Base-by-base conservation (phyloP, 805 yeast species). In the Saccharomyces mikatae region DNA sequence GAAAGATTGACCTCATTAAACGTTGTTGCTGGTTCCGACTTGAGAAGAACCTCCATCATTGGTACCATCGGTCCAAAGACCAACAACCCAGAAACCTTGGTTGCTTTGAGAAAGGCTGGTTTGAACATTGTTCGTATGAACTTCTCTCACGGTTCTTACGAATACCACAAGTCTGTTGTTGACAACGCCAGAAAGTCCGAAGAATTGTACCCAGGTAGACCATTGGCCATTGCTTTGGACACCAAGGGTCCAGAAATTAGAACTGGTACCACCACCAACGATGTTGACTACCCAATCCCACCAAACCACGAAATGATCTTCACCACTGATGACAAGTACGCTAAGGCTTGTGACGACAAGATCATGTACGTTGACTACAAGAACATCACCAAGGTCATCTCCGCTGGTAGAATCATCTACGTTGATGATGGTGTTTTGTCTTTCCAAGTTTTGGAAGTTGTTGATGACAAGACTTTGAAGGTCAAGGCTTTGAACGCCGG, bases 241-340 rank as follows among this genome's bases (percentile, higher is more conserved):
- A 94, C 98, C 74, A 94, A 94, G 83, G 99, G 99, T 66, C 99
- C 99, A 60, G 99, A 94, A 79, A 94, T 94, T 79, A 89, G 99
- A 83, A 92, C 99, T 56, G 99, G 99, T 76, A 84, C 90, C 74
- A 94, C 99, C 66, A 73, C 76, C 60, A 88, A 80, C 68, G 87
- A 82, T 56, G 74, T 76, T 58, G 99, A 94, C 72, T 89, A 76
- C 76, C 86, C 96, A 69, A 87, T 94, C 68, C 75, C 80, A 48
- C 80, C 94, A 58, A 84, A 83, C 76, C 96, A 89, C 75, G 92
- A 86, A 74, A 87, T 94, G 96, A 83, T 78, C 71, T 87, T 94
- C 80, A 77, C 97, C 72, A 94, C 98, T 59, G 95, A 92, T 74
- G 92, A 84, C 54, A 78, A 80, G 63, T 92, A 81, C 79, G 77